These are phyloP conservation scores for Nymphaea colorata DNA, from an alignment of 164 flowering plant genomes.

Conservation along the genomic window DNA sequence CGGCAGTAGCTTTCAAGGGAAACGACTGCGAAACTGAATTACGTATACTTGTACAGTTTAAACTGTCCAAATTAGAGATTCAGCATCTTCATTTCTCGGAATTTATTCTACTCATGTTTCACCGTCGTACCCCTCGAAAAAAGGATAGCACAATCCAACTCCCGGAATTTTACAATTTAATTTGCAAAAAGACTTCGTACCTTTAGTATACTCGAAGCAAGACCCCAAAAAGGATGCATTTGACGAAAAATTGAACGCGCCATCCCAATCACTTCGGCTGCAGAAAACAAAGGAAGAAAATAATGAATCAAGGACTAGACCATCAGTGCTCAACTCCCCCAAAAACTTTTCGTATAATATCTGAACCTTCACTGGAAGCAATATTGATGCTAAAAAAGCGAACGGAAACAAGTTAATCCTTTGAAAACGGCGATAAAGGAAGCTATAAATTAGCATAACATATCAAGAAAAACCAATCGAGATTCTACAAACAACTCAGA, in stretches of 20 bases:
- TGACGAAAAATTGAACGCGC: constrained; percentile 68
- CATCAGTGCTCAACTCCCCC: constrained; percentile 1
- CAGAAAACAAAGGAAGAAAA: constrained; percentile 4
- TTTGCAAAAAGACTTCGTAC: constrained; percentile 14
- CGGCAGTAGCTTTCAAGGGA: no score
- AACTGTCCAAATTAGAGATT: no score
- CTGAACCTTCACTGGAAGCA: background rate
- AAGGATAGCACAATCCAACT: background rate
- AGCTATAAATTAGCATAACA: background rate
- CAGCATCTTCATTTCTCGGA: no score
- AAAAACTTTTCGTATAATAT: no score
- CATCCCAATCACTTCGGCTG: constrained; percentile 74
- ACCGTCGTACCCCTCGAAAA: background rate
- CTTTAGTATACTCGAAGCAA: constrained; percentile 44
- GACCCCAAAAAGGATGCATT: constrained; percentile 28
- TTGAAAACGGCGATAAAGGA: background rate
- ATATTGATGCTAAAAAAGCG: background rate
- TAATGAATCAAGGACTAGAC: background rate
- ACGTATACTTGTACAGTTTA: no score
- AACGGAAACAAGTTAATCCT: background rate
- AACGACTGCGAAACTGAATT: no score
- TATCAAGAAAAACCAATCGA: background rate
- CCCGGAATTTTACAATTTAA: background rate
- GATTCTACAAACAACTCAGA: no score
- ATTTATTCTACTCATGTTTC: no score